Base-by-base conservation (phyloP, 2,329 filamentous ascomycete genomes). In the Phaeoacremonium minimum region DNA sequence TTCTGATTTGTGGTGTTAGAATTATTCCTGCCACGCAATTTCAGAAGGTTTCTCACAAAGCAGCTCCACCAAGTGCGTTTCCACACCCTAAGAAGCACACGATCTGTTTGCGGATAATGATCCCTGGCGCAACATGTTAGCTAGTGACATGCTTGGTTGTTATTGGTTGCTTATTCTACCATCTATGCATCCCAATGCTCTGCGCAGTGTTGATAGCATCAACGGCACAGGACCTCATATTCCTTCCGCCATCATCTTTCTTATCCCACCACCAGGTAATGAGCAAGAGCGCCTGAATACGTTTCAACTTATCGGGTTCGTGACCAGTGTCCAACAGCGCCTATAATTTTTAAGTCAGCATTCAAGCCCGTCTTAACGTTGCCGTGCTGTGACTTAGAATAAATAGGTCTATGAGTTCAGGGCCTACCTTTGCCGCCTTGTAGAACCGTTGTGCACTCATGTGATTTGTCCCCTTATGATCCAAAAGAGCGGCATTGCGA, bases 251-350 rank as follows among this genome's bases (percentile, higher is more conserved):
- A 28, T 46, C 41, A 28, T 44, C 41, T 33, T 46, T 41, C 35
- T 41, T 43, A 31, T 41, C 41, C 43, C 43, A 41, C 43, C 41
- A 41, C 43, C 41, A 43, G 3, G 41, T 44, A 15, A 46, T 37
- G 6, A 46, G 32, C 30, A 46, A 18, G 32, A 33, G 30, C 7
- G 43, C 41, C 32, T 46, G 43, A 5, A 44, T 32, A 4, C 34
- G 28, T 2, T 26, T 33, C 14, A 46, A 29, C 19, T 37, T 22
- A 28, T 36, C 26, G 13, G 22, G 35, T 29, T 46, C 43, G 30
- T 46, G 41, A 4, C 43, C 43, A 11, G 38, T 41, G 29, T 43
- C 37, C 9, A 45, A 35, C 18, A 45, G 18, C 15, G 38, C 41
- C 34, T 36, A 18, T 18, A 18, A 8, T 7, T 5, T 17, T 18